Base-by-base conservation (phyloP, 148 eudicot species). In the Rhododendron henanense region DNA sequence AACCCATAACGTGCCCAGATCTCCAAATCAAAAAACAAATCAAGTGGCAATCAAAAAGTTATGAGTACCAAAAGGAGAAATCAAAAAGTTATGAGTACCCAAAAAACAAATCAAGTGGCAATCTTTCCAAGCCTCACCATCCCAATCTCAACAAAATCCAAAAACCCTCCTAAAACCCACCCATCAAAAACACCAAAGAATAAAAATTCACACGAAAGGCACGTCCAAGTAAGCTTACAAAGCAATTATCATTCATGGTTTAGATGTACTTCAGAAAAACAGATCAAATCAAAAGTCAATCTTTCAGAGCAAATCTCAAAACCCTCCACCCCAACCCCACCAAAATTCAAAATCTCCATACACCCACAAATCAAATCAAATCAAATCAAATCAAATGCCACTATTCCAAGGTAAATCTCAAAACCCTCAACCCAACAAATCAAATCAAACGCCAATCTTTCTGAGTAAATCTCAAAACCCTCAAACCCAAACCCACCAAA, bases 21-120 rank as follows among this genome's bases (percentile, higher is more conserved):
- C 78, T 45, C 85, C 78, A 69, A 59, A 47, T 45, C 78, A 83
- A 23, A 67, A 44, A 83, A 16, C 85, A 69, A 82, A 63, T 41
- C 73, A 21, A 59, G 65, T 9, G 15, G 28, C 28, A 23, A 77
- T 39, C 10, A 13, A 25, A 83, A 80, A 80, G n/a, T 31, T 83
- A 9, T 11, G 16, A 44, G n/a, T 2, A 83, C 55, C 75, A 61
- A 23, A 25, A 31, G 47, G 10, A 23, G 33, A 45, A 71, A 45
- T n/a, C 4, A 6, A 25, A 83, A 80, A 80, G n/a, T 31, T 83
- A 4, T 11, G 16, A 44, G n/a, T 6, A 83, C 39, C 41, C 55
- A 25, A 23, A 67, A 44, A 83, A 8, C 85, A 69, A 82, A 63
- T 41, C 73, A 21, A 59, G 65, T 9, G 15, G 28, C 28, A 23